Conservation (phyloP, 1,284 basidiomycete genomes). For the Leccinum pachyderme region DNA sequence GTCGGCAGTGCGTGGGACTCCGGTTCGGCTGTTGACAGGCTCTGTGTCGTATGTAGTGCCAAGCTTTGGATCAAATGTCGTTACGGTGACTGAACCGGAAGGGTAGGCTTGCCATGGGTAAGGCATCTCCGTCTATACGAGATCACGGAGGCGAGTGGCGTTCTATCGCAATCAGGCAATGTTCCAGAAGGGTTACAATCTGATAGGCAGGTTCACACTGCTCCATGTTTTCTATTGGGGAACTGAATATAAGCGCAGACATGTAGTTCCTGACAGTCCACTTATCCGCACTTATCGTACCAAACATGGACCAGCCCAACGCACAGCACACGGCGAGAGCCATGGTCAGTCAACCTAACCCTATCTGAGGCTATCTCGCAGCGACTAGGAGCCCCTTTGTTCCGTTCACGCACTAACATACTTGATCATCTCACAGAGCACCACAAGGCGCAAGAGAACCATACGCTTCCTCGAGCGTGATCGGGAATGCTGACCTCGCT, state of each 20-base stretch:
- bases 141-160: constrained; percentile 25
- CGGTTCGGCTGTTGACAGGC: constrained; percentile 17
- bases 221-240: constrained; percentile 5
- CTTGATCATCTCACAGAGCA: neutral
- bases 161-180: constrained; percentile 4
- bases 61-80: neutral
- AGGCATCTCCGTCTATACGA: constrained; percentile 17
- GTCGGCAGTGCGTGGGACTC: constrained; percentile 27
- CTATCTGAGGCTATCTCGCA: neutral
- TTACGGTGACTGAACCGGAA: constrained; percentile 14
- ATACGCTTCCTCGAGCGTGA: neutral
- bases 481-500: neutral
- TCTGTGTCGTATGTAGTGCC: constrained; percentile 5
- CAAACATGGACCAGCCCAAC: constrained; percentile 3
- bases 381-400: neutral
- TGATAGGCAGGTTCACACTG: constrained; percentile 1
- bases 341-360: neutral
- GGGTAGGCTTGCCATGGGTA: constrained; percentile 3
- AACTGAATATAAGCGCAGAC: neutral
- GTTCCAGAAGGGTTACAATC: constrained; percentile 2
- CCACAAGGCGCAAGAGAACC: neutral
- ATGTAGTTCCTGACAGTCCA: neutral
- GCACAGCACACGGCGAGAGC: constrained; percentile 5
- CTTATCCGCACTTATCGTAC: constrained; percentile 9
- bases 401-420: constrained; percentile 2